Conservation (phyloP, 163 green algal species). For the Chlamydomonas reinhardtii region DNA sequence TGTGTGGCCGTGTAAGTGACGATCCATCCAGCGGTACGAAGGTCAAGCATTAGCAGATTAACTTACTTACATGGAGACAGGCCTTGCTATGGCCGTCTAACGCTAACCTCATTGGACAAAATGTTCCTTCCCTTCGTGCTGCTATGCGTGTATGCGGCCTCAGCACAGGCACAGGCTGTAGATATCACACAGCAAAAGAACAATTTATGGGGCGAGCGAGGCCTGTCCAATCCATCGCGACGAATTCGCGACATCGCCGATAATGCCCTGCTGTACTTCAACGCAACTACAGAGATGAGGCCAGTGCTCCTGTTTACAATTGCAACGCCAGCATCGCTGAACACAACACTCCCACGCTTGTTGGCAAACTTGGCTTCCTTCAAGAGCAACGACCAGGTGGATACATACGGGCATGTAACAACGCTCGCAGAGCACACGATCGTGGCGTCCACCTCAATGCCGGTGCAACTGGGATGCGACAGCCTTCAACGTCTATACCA, state of each 20-base stretch:
- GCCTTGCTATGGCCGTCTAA: no score
- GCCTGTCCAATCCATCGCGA: background rate
- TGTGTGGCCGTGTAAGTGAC: no score
- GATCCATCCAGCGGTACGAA: no score
- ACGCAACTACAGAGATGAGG: constrained; percentile 1
- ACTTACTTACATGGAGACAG: no score
- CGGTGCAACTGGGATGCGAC: constrained; percentile 2
- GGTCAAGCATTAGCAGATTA: no score
- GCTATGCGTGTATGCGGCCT: background rate
- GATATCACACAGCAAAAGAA: background rate
- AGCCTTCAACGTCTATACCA: background rate
- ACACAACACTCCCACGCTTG: background rate
- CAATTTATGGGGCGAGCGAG: background rate
- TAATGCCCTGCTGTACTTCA: constrained; percentile 18
- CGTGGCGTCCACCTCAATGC: constrained; percentile 1
- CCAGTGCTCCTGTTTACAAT: constrained; percentile 17
- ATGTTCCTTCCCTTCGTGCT: background rate
- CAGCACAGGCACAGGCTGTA: background rate
- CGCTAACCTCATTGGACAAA: no score
- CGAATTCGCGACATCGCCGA: constrained; percentile 7
- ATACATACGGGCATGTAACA: constrained; percentile 4
- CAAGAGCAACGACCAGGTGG: constrained; percentile 1
- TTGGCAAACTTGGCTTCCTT: constrained; percentile 19
- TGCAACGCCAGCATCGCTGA: constrained; percentile 3
- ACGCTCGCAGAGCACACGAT: constrained; percentile 33